Conservation (phyloP, 2,329 filamentous ascomycete genomes). For the Blastomyces parvus region DNA sequence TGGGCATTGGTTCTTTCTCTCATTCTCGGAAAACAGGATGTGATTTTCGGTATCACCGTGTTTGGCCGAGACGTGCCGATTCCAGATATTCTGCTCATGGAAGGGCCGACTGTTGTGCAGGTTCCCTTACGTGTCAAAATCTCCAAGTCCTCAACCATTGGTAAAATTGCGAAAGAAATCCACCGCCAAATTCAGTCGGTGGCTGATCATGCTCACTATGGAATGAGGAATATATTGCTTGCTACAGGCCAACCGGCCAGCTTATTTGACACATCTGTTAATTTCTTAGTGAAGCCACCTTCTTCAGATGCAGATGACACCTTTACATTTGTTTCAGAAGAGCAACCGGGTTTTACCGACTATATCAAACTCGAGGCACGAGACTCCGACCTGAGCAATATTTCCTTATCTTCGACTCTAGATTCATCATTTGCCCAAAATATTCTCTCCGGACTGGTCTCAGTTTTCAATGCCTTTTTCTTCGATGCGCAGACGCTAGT, state of each 20-base stretch:
- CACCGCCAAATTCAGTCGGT: not conserved
- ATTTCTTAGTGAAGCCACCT: constrained; percentile 4
- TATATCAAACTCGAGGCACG: constrained; percentile 1
- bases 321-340: not conserved
- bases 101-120: constrained; percentile 35
- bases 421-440: not conserved
- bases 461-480: not conserved
- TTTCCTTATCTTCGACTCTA: not conserved
- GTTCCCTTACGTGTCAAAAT: constrained; percentile 31
- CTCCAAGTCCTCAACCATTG: constrained; percentile 16
- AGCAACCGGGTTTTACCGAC: not conserved
- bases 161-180: not conserved
- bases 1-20: constrained; percentile 32
- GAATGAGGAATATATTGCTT: not conserved
- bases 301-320: not conserved
- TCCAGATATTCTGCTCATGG: constrained; percentile 29
- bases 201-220: not conserved
- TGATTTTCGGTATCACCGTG: constrained; percentile 35
- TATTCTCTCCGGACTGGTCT: not conserved
- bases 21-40: constrained; percentile 30
- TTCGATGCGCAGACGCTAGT: not conserved
- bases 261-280: constrained; percentile 3
- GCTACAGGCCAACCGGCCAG: not conserved
- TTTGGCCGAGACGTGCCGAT: constrained; percentile 34
- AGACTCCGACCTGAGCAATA: not conserved